Conservation (phyloP, 176 grass and related monocot species). For the Triticum dicoccoides region DNA sequence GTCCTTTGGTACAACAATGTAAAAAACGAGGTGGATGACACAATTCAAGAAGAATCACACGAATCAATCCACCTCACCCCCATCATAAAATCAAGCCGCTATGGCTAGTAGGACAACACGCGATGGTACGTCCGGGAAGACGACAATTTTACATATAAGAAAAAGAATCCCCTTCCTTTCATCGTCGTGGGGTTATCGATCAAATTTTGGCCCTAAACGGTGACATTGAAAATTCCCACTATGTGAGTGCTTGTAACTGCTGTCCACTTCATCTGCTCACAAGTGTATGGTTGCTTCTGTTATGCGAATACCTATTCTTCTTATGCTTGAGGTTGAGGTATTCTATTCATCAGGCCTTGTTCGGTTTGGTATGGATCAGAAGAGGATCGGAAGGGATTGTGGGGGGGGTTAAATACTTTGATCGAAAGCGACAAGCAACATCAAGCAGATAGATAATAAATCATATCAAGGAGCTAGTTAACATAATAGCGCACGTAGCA, state of each 20-base stretch:
- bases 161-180: too few relatives aligned
- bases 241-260: neutral
- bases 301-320: neutral
- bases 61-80: too few relatives aligned
- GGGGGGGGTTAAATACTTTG: neutral
- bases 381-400: too few relatives aligned
- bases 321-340: neutral
- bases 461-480: neutral
- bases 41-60: too few relatives aligned
- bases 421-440: neutral
- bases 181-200: neutral
- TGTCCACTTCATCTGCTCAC: neutral
- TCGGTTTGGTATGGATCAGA: too few relatives aligned
- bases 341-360: neutral
- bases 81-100: too few relatives aligned
- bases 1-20: too few relatives aligned
- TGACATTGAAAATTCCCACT: neutral
- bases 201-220: neutral
- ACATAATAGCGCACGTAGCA: too few relatives aligned
- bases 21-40: too few relatives aligned
- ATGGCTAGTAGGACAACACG: too few relatives aligned
- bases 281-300: neutral
- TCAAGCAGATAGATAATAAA: neutral
- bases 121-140: neutral
- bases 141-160: too few relatives aligned